Evolutionary conservation across 164 flowering plant genomes (phyloP), one percentile per base, ranked within the genome.

Genomic region (Saururus chinensis): DNA sequence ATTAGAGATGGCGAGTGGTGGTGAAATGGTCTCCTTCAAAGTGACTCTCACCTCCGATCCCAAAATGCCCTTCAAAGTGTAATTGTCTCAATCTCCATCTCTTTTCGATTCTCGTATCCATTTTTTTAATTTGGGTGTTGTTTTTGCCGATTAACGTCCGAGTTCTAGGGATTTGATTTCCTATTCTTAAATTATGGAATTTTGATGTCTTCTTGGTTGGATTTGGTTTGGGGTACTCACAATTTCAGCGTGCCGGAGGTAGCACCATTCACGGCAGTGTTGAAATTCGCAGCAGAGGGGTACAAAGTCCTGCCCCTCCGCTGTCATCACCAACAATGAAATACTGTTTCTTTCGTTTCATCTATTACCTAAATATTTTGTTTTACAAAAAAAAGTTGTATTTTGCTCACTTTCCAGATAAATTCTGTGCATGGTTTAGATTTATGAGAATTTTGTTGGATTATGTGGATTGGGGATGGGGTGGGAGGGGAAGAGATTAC

Each of bases 11-110:
- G 61, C 67, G 81, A 80, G n/a, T n/a, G n/a, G 81, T 62, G 88
- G 92, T 30, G 98, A 97, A 52, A 93, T 88, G 70, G 98, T 93
- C 35, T 89, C 98, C 20, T 93, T 93, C 83, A 92, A 92, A 73
- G 93, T 92, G 57, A 89, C 81, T 23, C 89, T 93, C 40, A 93
- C 98, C 48, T 93, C 98, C 68, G 98, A 93, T 76, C 98, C 98
- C 1, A 93, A 93, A 74, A 90, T 93, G 24, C 98, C 98, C 17
- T 92, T 92, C 86, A 92, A 89, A 92, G 96, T 92, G 98, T 89
- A 66, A 23, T 81, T 62, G 4, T 23, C 52, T 25, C 49, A 5
- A 16, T 59, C 42, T 11, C 63, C 4, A 37, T 23, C 23, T 51
- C 24, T 51, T 40, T 56, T 53, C 41, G 19, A 37, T 13, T 35